Conservation (phyloP, 225 moss, liverwort and hornwort genomes). For the Climacium dendroides region DNA sequence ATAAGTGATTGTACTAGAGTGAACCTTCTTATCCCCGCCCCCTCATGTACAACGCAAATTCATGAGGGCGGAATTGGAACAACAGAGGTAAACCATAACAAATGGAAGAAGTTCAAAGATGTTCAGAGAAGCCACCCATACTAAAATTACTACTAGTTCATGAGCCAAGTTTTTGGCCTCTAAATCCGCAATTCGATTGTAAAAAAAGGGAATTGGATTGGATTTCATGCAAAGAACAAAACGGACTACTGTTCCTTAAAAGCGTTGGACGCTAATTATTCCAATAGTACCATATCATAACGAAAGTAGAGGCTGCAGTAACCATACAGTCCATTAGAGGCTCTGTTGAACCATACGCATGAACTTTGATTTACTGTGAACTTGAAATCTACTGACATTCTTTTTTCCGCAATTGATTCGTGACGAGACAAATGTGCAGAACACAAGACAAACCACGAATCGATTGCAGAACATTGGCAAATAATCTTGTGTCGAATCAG, state of each 20-base stretch:
- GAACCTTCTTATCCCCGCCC: too few relatives aligned
- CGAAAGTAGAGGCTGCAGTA: background rate
- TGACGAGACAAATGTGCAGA: background rate
- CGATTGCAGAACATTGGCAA: too few relatives aligned
- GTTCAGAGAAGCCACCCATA: background rate
- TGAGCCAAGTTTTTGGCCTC: background rate
- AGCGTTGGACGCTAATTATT: background rate
- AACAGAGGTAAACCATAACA: too few relatives aligned
- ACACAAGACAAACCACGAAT: background rate
- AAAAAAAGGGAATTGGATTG: background rate
- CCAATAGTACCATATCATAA: background rate
- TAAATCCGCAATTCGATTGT: background rate
- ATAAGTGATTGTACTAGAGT: too few relatives aligned
- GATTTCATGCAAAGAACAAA: background rate
- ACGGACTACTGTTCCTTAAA: background rate
- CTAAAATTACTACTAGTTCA: background rate
- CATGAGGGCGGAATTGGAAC: background rate
- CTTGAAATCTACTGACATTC: background rate
- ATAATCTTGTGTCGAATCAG: too few relatives aligned
- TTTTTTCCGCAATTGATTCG: background rate
- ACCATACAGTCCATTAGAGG: background rate
- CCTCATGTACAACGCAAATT: too few relatives aligned
- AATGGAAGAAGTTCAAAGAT: background rate
- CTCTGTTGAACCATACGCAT: background rate
- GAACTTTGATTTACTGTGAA: background rate